Percentiles rank a stretch among this genome's conserved stretches.
These are phyloP conservation scores for Arachis hypogaea DNA, from an alignment of 306 rosid genomes.

Conservation along the genomic window DNA sequence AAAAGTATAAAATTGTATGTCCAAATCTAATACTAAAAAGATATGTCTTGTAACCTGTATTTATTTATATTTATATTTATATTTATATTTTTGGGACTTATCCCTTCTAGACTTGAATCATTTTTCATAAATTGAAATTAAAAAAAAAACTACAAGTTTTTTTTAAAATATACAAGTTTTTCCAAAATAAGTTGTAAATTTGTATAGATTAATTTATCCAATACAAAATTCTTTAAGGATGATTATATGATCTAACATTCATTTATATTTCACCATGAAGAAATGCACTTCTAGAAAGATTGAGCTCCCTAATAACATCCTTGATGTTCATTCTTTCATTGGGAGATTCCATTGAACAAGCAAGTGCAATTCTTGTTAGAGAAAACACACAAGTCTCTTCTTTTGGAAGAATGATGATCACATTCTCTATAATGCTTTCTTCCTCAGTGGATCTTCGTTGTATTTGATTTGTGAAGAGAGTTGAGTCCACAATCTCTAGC, in stretches of 20 bases:
- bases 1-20: too few relatives aligned
- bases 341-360: slow-evolving; percentile 40
- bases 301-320: slow-evolving; percentile 30
- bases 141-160: too few relatives aligned
- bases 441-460: not conserved
- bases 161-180: too few relatives aligned
- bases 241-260: too few relatives aligned
- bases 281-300: slow-evolving; percentile 16
- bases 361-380: slow-evolving; percentile 38
- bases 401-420: not conserved
- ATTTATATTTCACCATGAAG: not conserved
- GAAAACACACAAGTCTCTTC: slow-evolving; percentile 34
- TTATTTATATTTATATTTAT: too few relatives aligned
- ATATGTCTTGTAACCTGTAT: too few relatives aligned
- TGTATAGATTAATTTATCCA: too few relatives aligned
- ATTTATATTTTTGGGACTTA: too few relatives aligned
- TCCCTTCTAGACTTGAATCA: too few relatives aligned
- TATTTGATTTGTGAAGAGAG: slow-evolving; percentile 31
- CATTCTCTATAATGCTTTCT: not conserved
- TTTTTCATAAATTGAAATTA: too few relatives aligned
- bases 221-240: not conserved
- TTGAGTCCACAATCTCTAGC: slow-evolving; percentile 36
- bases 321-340: slow-evolving; percentile 8
- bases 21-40: too few relatives aligned
- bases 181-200: too few relatives aligned